Conservation (phyloP, 1,284 basidiomycete genomes). For the Abortiporus biennis region DNA sequence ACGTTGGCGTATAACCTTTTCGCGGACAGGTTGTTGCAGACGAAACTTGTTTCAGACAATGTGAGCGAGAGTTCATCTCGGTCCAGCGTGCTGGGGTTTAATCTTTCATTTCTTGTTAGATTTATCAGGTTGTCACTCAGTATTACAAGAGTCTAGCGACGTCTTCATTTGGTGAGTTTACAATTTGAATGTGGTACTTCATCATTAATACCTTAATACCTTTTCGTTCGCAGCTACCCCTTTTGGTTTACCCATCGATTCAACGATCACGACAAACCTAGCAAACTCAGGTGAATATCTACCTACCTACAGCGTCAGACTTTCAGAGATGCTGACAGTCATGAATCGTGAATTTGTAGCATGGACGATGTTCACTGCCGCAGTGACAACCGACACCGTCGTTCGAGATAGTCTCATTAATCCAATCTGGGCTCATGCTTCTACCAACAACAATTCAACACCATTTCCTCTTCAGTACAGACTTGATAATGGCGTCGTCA, state of each 20-base stretch:
- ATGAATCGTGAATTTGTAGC: too few relatives aligned
- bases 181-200: too few relatives aligned
- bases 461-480: conserved; percentile 6
- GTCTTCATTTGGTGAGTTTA: too few relatives aligned
- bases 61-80: conserved; percentile 10
- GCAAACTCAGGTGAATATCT: conserved; percentile 1
- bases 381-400: conserved; percentile 13
- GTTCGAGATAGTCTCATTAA: conserved; percentile 16
- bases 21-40: conserved; percentile 48
- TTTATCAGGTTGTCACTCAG: conserved; percentile 2
- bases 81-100: not conserved
- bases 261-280: not conserved
- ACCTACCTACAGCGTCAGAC: too few relatives aligned
- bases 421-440: conserved; percentile 15
- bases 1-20: conserved; percentile 61
- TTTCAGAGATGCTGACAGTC: too few relatives aligned
- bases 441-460: conserved; percentile 18
- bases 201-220: too few relatives aligned
- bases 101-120: not conserved
- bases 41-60: conserved; percentile 13
- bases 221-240: too few relatives aligned
- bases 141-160: not conserved
- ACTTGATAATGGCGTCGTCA: not conserved
- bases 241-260: conserved; percentile 7
- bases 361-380: conserved; percentile 21